Conservation (phyloP, 345 rosid genomes). For the Ailanthus altissimus region DNA sequence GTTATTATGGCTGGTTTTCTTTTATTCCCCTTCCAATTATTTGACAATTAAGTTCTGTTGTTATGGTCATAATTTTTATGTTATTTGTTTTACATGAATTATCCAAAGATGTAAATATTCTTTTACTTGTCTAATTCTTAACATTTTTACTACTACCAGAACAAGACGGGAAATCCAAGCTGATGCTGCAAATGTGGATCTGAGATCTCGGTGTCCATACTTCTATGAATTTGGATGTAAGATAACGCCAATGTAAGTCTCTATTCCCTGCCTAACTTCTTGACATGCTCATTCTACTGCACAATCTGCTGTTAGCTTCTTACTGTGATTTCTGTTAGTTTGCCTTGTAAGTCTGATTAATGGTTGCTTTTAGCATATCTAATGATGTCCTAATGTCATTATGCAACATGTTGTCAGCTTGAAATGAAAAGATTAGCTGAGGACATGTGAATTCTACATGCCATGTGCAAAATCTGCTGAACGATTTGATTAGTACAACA, state of each 20-base stretch:
- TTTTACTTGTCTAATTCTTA: neutral
- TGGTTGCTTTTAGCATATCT: neutral
- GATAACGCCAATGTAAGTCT: conserved; percentile 75
- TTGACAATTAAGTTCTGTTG: neutral
- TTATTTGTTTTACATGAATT: neutral
- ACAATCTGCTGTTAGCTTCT: neutral
- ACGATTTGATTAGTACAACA: neutral
- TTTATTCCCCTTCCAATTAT: neutral
- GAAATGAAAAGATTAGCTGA: neutral
- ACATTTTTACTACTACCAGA: conserved; percentile 34
- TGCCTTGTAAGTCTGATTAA: neutral
- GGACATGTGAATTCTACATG: neutral
- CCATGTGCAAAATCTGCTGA: neutral
- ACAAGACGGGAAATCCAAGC: conserved; percentile 85
- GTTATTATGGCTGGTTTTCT: neutral
- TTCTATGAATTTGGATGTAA: conserved; percentile 92
- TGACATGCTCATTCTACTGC: neutral
- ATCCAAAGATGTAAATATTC: neutral
- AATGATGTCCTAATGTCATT: neutral
- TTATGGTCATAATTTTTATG: neutral
- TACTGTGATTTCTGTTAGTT: neutral
- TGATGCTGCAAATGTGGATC: conserved; percentile 86
- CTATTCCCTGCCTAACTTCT: neutral
- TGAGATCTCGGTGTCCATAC: conserved; percentile 66
- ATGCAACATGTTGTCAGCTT: neutral